phyloP scores from a whole-genome alignment of 768 basidiomycete genomes.

The Trametes cubensis region DNA sequence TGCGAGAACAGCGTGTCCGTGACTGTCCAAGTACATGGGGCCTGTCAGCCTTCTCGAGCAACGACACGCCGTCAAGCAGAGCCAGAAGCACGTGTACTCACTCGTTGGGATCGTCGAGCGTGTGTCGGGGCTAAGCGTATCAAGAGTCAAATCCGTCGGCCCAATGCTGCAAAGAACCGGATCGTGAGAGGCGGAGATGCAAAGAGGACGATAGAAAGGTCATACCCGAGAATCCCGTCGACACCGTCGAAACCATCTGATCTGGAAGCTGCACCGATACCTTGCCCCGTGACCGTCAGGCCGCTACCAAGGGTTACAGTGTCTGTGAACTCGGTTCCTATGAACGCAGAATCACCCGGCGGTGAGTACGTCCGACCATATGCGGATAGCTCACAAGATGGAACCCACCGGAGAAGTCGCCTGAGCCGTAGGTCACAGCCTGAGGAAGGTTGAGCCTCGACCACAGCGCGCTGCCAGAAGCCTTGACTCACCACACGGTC shows the following conservation, averaged over 20 bases:
- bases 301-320: constrained; percentile 53
- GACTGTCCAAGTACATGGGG: constrained; percentile 32
- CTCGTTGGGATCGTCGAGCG: constrained; percentile 20
- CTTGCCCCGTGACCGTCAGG: constrained; percentile 56
- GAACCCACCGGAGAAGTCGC: constrained; percentile 19
- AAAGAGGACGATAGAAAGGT: neutral
- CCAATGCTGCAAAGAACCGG: constrained; percentile 53
- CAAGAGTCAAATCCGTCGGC: constrained; percentile 54
- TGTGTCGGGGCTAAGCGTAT: constrained; percentile 31
- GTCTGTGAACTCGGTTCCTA: constrained; percentile 43
- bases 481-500: constrained; percentile 22
- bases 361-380: too few relatives aligned
- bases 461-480: neutral
- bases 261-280: constrained; percentile 60
- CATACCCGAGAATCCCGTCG: constrained; percentile 70
- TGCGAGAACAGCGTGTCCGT: constrained; percentile 37
- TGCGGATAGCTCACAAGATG: too few relatives aligned
- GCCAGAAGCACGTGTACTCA: neutral
- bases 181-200: neutral
- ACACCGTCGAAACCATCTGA: constrained; percentile 48
- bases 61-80: neutral
- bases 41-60: neutral
- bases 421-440: constrained; percentile 27
- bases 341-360: neutral
- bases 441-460: neutral